phyloP scores from a whole-genome alignment of 108 stramenopile species.

The Chaetoceros muelleri region DNA sequence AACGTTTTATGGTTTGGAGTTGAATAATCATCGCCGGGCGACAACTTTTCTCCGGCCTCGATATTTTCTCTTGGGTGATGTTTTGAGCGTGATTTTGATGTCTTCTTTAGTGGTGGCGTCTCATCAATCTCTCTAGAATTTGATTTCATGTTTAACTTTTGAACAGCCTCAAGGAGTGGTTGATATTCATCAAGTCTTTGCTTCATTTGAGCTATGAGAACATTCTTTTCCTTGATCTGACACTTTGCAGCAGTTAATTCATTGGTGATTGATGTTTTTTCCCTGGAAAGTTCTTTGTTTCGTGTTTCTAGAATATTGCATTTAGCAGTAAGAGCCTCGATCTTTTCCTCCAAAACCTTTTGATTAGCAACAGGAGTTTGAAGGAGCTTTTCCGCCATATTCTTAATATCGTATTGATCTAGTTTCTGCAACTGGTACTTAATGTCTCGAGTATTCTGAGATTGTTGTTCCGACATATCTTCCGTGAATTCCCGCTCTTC shows the following conservation, averaged over 20 bases:
- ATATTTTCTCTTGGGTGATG: too few species aligned
- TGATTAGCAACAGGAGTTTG: too few species aligned
- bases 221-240: not conserved
- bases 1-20: too few species aligned
- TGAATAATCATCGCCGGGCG: too few species aligned
- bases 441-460: not conserved
- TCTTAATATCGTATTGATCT: not conserved
- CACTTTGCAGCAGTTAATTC: not conserved
- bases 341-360: not conserved
- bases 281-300: not conserved
- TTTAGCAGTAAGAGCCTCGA: not conserved
- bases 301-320: not conserved
- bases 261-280: not conserved
- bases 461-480: too few species aligned
- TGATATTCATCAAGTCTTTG: not conserved
- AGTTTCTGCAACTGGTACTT: not conserved
- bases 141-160: not conserved
- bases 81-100: not conserved
- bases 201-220: not conserved
- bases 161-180: not conserved
- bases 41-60: too few species aligned
- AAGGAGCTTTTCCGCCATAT: not conserved
- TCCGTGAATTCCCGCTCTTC: too few species aligned
- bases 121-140: not conserved
- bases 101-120: not conserved